These are phyloP conservation scores for Rhodocollybia butyracea DNA, from an alignment of 768 basidiomycete species.

Conservation along the genomic window DNA sequence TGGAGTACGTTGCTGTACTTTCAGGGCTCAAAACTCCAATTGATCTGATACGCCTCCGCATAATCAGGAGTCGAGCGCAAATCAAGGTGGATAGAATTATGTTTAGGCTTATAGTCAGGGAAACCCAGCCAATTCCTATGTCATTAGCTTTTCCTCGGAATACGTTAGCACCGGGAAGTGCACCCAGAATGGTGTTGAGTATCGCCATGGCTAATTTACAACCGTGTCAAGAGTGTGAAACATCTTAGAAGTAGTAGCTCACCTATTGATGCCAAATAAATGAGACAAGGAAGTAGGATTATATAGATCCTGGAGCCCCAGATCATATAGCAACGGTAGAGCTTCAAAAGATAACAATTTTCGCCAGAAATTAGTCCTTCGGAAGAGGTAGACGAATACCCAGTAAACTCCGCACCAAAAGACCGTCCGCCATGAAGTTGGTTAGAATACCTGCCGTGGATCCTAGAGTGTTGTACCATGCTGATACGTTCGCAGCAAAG, in stretches of 20 bases:
- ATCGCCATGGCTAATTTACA: constrained; percentile 22
- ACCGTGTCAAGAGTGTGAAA: neutral
- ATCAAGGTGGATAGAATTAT: constrained; percentile 27
- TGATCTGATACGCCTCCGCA: constrained; percentile 10
- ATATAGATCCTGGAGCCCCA: constrained; percentile 16
- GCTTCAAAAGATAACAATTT: constrained; percentile 16
- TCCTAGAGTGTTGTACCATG: constrained; percentile 31
- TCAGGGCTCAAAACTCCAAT: constrained; percentile 13
- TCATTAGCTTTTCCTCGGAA: constrained; percentile 22
- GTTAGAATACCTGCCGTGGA: constrained; percentile 20
- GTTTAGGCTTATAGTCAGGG: constrained; percentile 24
- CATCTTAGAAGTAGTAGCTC: neutral
- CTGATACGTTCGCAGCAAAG: constrained; percentile 16
- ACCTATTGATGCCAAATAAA: constrained; percentile 18
- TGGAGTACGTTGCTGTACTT: constrained; percentile 20
- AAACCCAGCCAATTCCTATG: constrained; percentile 25
- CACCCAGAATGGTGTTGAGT: constrained; percentile 23
- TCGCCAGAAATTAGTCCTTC: neutral
- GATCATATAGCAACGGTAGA: constrained; percentile 33
- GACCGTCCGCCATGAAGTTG: constrained; percentile 29
- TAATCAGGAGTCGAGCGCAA: constrained; percentile 21
- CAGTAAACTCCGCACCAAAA: constrained; percentile 25
- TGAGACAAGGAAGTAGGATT: constrained; percentile 15
- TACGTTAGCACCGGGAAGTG: constrained; percentile 22
- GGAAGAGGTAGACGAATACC: neutral